Evolutionary conservation across 2,329 filamentous ascomycete genomes (phyloP), one percentile per base, ranked within the genome.

Genomic region (Penicillium rolfsii): DNA sequence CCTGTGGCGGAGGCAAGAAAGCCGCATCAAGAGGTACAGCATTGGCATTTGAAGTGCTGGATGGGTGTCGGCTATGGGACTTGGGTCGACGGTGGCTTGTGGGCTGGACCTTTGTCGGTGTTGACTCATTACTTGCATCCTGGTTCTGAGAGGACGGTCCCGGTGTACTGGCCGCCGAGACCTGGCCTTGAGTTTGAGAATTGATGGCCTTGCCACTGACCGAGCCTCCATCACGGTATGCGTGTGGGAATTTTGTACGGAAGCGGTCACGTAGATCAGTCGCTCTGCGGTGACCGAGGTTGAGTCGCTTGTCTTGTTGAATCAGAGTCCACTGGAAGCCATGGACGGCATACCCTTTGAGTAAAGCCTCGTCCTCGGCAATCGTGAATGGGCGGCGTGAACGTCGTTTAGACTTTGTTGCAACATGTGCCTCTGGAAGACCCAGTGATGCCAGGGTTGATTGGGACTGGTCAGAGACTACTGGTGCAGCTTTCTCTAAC

Each of bases 211-310:
- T 75, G 19, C 72, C 73, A 24, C 70, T 77, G 24, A 77, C 74
- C 19, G 76, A 76, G n/a, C 77, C 77, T 2, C 77, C 77, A 33
- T 79, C 73, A 12, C 79, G 79, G 68, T 87, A 89, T 19, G 81
- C 77, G 33, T 86, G 80, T 0, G 86, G 85, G 65, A 83, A 88
- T 35, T 81, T 81, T 7, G 84, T 86, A 16, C 86, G 80, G 64
- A 89, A 86, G 4, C 86, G 82, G 70, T 89, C 87, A 35, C 87
- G 80, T 14, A 89, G 70, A 67, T 89, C 86, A 1, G 85, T 87
- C 16, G 84, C 78, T 48, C 81, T 81, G 45, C 86, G 80, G 64
- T 82, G 77, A 9, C 72, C 69, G 48, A 88, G 79, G 12, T 81
- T 79, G 3, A 88, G 72, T 5, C 80, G 76, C 14, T 75, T 74